phyloP scores from a whole-genome alignment of 2,329 filamentous ascomycete species.

The Tolypocladium pustulatum region DNA sequence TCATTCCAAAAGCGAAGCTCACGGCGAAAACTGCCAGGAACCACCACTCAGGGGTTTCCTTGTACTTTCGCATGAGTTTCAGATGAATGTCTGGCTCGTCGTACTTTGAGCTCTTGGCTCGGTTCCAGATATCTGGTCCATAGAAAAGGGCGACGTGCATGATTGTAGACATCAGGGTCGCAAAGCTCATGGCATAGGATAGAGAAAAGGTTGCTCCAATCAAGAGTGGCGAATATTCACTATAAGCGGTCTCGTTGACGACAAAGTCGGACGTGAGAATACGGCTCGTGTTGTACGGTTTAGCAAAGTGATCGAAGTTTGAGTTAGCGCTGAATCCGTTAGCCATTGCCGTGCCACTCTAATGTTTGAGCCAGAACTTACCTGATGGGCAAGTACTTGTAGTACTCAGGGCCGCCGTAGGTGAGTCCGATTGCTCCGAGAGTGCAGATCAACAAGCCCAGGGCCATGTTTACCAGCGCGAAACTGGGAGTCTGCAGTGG shows the following conservation, averaged over 20 bases:
- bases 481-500: constrained; percentile 50
- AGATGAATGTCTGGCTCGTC: constrained; percentile 40
- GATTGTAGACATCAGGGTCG: constrained; percentile 40
- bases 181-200: constrained; percentile 47
- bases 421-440: constrained; percentile 41
- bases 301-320: constrained; percentile 50
- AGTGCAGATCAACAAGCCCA: constrained; percentile 39
- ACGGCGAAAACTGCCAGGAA: constrained; percentile 32
- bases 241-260: constrained; percentile 46
- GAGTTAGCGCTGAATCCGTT: constrained; percentile 33
- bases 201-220: constrained; percentile 45
- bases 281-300: constrained; percentile 41
- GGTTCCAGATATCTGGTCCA: constrained; percentile 32
- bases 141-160: constrained; percentile 42
- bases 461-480: constrained; percentile 47
- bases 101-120: constrained; percentile 18
- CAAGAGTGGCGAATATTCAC: constrained; percentile 44
- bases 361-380: background rate
- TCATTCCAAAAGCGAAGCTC: constrained; percentile 38
- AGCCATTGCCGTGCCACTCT: background rate
- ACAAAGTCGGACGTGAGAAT: constrained; percentile 41
- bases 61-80: constrained; percentile 46
- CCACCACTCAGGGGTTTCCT: constrained; percentile 47
- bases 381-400: constrained; percentile 43
- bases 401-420: constrained; percentile 37